These are phyloP conservation scores for Talaromyces sp. DNA, from an alignment of 2,329 filamentous ascomycete species.

Conservation along the genomic window DNA sequence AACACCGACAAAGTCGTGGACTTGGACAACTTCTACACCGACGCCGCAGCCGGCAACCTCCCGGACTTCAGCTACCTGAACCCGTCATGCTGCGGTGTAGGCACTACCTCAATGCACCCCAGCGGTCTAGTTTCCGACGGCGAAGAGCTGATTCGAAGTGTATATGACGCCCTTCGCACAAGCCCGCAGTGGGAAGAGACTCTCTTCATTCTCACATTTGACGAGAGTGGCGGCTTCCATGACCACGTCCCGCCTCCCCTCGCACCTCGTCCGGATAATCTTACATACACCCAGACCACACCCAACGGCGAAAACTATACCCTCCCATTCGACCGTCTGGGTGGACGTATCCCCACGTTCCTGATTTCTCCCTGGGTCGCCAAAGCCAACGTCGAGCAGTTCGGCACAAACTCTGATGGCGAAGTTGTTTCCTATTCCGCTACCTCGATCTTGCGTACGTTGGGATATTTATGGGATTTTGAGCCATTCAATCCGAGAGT, in stretches of 20 bases:
- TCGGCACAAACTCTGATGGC: conserved; percentile 29
- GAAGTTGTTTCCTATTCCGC: conserved; percentile 43
- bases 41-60: conserved; percentile 44
- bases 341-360: conserved; percentile 44
- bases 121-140: conserved; percentile 43
- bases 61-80: conserved; percentile 50
- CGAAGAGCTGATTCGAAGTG: conserved; percentile 45
- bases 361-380: conserved; percentile 46
- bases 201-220: conserved; percentile 48
- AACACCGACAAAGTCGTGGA: conserved; percentile 20
- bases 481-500: conserved; percentile 39
- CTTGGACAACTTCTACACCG: conserved; percentile 42
- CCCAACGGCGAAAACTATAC: conserved; percentile 36
- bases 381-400: conserved; percentile 40
- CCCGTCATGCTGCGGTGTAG: conserved; percentile 33
- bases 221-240: conserved; percentile 49
- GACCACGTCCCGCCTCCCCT: conserved; percentile 47
- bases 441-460: conserved; percentile 43
- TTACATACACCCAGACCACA: conserved; percentile 28
- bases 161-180: conserved; percentile 45
- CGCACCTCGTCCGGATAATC: conserved; percentile 38
- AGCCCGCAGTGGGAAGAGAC: conserved; percentile 48
- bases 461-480: conserved; percentile 45
- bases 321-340: conserved; percentile 42
- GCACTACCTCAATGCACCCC: conserved; percentile 48